Evolutionary conservation across 345 rosid species (phyloP), one percentile per base, ranked within the genome.

Genomic region (Litchi chinensis): DNA sequence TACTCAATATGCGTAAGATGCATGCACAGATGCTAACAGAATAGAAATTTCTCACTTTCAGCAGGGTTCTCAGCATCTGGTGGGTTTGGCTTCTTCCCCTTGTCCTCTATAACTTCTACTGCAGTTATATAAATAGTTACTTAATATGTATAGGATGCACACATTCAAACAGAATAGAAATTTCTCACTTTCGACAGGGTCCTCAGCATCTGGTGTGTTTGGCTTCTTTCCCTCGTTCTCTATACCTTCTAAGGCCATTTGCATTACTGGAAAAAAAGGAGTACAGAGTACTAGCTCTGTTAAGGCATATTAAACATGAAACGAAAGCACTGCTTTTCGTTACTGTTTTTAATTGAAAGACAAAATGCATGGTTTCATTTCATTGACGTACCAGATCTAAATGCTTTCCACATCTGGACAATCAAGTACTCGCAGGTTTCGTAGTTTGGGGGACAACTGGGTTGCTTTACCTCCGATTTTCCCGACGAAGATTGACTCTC

Each of bases 391-490:
- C 88, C 81, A 8, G 77, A 56, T n/a, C 57, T 15, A 65, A 76
- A 32, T 43, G 13, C 56, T 5, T 18, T 28, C 62, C 12, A 40
- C 37, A 82, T 39, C 15, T 80, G 21, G 18, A 0, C 9, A 52
- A 86, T 10, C 60, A 82, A 60, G 72, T 75, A 15, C 11, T 73
- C 5, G 79, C 85, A 84, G 11, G 88, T 83, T 60, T 70, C 13
- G 48, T 82, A 87, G 66, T 87, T 87, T 3, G 70, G 74, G 22
- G 92, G 90, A 21, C 18, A 82, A 3, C 5, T 19, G 1, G 1
- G 32, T 41, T 41, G 16, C 46, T 65, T 48, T 48, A 0, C n/a
- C n/a, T 21, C 52, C 37, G 13, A 46, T 57, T 64, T 19, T 71
- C 12, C 6, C 19, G 22, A 19, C 41, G 4, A 8, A 37, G 46